Percentiles rank a stretch among this genome's conserved stretches.
Evolutionary conservation across 352 stramenopile species (phyloP).

Genomic region (Globisporangium apiculatum): DNA sequence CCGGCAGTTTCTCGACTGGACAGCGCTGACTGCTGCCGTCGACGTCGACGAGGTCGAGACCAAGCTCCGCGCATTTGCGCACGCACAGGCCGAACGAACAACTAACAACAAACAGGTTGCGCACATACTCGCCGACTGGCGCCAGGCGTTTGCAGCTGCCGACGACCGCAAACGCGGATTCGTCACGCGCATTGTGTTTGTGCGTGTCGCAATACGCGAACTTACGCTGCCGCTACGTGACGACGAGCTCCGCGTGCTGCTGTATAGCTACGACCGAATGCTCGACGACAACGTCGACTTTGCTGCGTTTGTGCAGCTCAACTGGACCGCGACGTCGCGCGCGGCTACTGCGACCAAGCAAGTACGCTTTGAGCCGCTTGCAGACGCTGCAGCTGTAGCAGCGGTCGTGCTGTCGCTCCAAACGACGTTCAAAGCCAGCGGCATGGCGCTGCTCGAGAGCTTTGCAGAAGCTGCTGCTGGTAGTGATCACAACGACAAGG

Average conservation of each 20-base stretch:
- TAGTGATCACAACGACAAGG: not conserved
- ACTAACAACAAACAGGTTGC: constrained; percentile 22
- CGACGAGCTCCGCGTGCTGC: constrained; percentile 40
- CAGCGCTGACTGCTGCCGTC: constrained; percentile 24
- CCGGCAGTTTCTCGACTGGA: constrained; percentile 62
- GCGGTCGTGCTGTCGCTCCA: constrained; percentile 14
- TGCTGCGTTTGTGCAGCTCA: constrained; percentile 42
- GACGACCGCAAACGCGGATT: constrained; percentile 16
- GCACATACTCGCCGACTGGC: not conserved
- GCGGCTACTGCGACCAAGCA: constrained; percentile 8
- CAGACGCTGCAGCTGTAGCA: constrained; percentile 1
- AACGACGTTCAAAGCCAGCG: constrained; percentile 7
- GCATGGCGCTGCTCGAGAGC: constrained; percentile 12
- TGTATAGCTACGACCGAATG: constrained; percentile 49
- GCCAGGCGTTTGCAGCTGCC: constrained; percentile 18
- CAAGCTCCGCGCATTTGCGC: constrained; percentile 39
- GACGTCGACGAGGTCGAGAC: constrained; percentile 38
- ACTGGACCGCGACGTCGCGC: constrained; percentile 30
- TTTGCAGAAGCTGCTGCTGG: constrained; percentile 9
- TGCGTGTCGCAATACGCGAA: constrained; percentile 21
- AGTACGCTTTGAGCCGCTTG: constrained; percentile 13
- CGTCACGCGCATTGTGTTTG: constrained; percentile 35
- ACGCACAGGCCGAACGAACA: constrained; percentile 22
- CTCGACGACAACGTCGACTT: constrained; percentile 48
- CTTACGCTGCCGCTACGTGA: constrained; percentile 34